Conservation (phyloP, 176 grass and related monocot species). For the Oryza rufipogon region DNA sequence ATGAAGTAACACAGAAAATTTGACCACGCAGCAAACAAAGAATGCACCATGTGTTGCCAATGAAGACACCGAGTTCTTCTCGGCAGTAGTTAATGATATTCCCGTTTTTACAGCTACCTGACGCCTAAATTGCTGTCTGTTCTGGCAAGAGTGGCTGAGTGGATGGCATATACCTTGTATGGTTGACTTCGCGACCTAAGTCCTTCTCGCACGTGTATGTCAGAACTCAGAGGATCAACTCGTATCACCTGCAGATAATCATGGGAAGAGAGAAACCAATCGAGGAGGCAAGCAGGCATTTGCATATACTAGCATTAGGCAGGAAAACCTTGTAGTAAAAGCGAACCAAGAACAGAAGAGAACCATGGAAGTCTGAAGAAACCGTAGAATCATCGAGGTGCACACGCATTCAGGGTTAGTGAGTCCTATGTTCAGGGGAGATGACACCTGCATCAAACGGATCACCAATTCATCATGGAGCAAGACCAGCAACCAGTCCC, state of each 20-base stretch:
- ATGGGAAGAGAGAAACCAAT: neutral
- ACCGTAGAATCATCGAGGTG: neutral
- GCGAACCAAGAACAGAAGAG: neutral
- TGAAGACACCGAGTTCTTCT: no score
- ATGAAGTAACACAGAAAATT: no score
- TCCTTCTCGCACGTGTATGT: neutral
- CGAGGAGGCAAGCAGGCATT: neutral
- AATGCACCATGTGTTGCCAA: no score
- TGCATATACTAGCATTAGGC: neutral
- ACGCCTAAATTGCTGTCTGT: no score
- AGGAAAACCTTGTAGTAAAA: neutral
- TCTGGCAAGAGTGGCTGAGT: neutral
- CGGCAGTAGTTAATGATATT: no score
- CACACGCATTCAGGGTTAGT: neutral
- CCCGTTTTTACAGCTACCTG: no score
- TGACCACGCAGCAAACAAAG: no score
- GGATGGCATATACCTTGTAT: neutral
- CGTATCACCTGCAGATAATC: neutral
- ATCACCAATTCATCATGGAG: neutral
- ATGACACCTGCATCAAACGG: conserved; percentile 50
- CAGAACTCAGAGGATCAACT: neutral
- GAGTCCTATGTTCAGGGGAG: conserved; percentile 50
- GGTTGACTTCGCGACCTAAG: no score
- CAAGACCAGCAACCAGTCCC: neutral
- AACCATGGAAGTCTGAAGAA: neutral